These are phyloP conservation scores for Mucor irregularis DNA, from an alignment of 371 early-diverging fungal species.

Conservation along the genomic window DNA sequence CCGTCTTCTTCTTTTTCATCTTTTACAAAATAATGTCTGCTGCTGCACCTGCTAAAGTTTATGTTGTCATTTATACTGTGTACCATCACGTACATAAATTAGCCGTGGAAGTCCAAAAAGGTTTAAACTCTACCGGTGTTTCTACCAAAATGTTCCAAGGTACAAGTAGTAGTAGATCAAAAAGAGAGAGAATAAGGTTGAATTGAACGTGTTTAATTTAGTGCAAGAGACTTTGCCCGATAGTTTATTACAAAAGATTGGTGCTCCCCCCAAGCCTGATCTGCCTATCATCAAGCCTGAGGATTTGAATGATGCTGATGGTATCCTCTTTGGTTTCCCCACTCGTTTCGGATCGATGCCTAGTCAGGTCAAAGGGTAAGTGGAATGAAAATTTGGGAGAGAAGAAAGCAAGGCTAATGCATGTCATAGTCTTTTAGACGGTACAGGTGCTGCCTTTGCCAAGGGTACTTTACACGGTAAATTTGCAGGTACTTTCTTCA, in stretches of 20 bases:
- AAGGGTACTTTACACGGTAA: constrained; percentile 52
- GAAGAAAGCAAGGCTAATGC: neutral
- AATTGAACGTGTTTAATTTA: constrained; percentile 9
- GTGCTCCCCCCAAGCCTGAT: constrained; percentile 59
- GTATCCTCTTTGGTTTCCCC: constrained; percentile 53
- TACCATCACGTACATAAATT: constrained; percentile 78
- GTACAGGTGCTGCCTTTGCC: constrained; percentile 69
- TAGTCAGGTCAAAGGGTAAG: constrained; percentile 35
- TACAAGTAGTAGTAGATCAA: too few species aligned
- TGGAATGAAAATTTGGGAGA: neutral
- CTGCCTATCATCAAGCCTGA: constrained; percentile 57
- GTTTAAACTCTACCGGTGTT: constrained; percentile 58
- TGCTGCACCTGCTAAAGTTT: constrained; percentile 42
- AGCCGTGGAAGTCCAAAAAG: constrained; percentile 67
- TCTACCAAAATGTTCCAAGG: constrained; percentile 68
- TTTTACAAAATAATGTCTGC: constrained; percentile 16
- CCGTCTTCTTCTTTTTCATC: neutral
- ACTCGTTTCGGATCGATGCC: constrained; percentile 45
- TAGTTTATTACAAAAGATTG: constrained; percentile 65
- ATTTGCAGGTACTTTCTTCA: constrained; percentile 66
- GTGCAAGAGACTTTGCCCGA: constrained; percentile 64
- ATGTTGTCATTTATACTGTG: constrained; percentile 68
- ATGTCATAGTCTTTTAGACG: constrained; percentile 52
- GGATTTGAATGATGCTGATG: constrained; percentile 58
- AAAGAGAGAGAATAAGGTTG: neutral